A percentile compares a stretch with the other conserved stretches of the same genome.
Conservation (phyloP, 2,329 filamentous ascomycete species). For the Penicillium sp. region DNA sequence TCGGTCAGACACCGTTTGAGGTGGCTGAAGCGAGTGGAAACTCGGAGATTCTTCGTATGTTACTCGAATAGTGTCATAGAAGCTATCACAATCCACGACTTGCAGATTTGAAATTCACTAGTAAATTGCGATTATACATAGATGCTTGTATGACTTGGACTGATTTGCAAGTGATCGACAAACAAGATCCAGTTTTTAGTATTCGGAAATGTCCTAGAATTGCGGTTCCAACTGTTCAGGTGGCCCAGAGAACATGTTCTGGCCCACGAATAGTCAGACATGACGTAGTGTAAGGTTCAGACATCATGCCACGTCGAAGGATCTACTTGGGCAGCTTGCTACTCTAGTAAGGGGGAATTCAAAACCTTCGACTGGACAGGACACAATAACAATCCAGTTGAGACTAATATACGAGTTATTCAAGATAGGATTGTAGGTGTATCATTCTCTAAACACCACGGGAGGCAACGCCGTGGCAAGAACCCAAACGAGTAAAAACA, state of each 20-base stretch:
- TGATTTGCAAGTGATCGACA: neutral
- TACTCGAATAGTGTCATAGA: neutral
- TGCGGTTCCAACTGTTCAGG: neutral
- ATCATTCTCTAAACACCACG: neutral
- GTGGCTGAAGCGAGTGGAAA: neutral
- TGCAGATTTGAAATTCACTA: neutral
- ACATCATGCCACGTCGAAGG: neutral
- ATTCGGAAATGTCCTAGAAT: neutral
- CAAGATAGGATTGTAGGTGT: neutral
- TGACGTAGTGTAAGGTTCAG: neutral
- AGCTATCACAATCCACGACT: neutral
- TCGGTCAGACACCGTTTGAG: neutral
- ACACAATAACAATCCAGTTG: neutral
- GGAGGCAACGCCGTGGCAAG: neutral
- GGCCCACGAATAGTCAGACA: neutral
- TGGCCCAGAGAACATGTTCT: neutral
- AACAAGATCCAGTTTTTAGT: neutral
- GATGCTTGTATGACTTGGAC: neutral
- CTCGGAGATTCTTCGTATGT: neutral
- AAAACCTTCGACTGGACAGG: neutral
- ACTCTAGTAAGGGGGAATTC: neutral
- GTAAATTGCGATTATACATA: neutral
- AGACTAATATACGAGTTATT: neutral
- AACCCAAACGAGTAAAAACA: conserved; percentile 1
- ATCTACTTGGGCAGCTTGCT: neutral